Percentiles rank a stretch among this genome's conserved stretches.
Evolutionary conservation across 257 asterid species (phyloP).

Genomic region (Salvia miltiorrhiza): DNA sequence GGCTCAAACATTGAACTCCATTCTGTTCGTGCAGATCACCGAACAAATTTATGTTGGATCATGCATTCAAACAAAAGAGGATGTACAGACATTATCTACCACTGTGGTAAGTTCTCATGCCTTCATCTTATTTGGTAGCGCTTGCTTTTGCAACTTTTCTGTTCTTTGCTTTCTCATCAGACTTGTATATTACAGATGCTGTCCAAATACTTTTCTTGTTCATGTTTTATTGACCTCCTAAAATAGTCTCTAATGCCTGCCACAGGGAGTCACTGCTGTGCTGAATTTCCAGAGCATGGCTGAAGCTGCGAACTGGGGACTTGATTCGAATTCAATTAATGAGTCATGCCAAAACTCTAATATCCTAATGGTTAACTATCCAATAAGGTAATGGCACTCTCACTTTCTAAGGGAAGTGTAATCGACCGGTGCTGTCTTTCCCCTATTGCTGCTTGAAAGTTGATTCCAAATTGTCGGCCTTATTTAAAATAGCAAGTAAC

Average conservation of each 20-base stretch:
- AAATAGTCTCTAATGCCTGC: slow-evolving; percentile 35
- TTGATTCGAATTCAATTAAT: slow-evolving; percentile 56
- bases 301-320: slow-evolving; percentile 95
- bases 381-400: slow-evolving; percentile 61
- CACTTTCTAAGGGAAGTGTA: neutral
- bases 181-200: slow-evolving; percentile 5
- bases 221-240: slow-evolving; percentile 24
- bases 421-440: slow-evolving; percentile 2
- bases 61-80: slow-evolving; percentile 80
- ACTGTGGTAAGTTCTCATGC: slow-evolving; percentile 49
- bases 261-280: slow-evolving; percentile 92
- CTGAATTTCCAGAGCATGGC: slow-evolving; percentile 81
- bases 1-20: slow-evolving; percentile 11
- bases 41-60: slow-evolving; percentile 97
- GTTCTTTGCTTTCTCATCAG: slow-evolving; percentile 2
- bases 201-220: neutral
- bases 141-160: slow-evolving; percentile 4
- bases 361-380: slow-evolving; percentile 85
- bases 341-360: slow-evolving; percentile 74
- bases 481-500: neutral
- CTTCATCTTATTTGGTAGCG: neutral
- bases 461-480: neutral
- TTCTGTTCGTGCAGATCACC: slow-evolving; percentile 55
- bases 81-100: slow-evolving; percentile 61
- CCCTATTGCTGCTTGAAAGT: slow-evolving; percentile 8